Evolutionary conservation across 2,329 filamentous ascomycete species (phyloP).

Genomic region (Cladosporium sp.): DNA sequence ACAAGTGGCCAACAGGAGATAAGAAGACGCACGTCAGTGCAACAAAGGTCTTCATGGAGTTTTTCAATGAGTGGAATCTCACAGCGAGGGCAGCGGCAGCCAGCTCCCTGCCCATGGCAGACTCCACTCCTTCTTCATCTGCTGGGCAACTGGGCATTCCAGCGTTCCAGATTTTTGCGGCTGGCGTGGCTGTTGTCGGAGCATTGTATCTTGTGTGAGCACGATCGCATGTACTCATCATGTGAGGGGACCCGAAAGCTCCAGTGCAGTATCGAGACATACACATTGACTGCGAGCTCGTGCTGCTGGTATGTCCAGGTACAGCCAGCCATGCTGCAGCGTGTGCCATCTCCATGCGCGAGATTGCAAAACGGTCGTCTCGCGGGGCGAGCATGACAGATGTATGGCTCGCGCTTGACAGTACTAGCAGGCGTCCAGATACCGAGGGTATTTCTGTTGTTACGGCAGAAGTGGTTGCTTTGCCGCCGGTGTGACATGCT

Average conservation of each 20-base stretch:
- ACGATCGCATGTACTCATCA: background rate
- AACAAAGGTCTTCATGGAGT: slow-evolving; percentile 27
- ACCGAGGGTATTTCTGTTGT: background rate
- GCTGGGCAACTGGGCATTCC: background rate
- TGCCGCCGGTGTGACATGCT: background rate
- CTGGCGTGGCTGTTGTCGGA: background rate
- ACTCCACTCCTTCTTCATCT: background rate
- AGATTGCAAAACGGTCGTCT: background rate
- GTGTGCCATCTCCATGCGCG: background rate
- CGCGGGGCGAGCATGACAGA: background rate
- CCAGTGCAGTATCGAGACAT: background rate
- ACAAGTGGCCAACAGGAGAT: slow-evolving; percentile 39
- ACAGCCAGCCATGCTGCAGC: too few relatives aligned
- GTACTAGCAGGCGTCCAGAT: background rate
- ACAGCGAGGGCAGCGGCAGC: background rate
- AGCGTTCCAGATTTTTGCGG: background rate
- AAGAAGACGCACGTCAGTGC: slow-evolving; percentile 25
- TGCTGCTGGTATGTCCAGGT: background rate
- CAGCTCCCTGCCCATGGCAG: background rate
- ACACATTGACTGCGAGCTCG: background rate
- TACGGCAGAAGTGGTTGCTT: background rate
- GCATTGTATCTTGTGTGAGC: background rate
- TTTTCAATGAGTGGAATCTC: slow-evolving; percentile 28
- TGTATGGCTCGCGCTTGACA: background rate
- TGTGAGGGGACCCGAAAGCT: background rate